Conservation (phyloP, 1,284 basidiomycete species). For the Cryptococcus neoformans region DNA sequence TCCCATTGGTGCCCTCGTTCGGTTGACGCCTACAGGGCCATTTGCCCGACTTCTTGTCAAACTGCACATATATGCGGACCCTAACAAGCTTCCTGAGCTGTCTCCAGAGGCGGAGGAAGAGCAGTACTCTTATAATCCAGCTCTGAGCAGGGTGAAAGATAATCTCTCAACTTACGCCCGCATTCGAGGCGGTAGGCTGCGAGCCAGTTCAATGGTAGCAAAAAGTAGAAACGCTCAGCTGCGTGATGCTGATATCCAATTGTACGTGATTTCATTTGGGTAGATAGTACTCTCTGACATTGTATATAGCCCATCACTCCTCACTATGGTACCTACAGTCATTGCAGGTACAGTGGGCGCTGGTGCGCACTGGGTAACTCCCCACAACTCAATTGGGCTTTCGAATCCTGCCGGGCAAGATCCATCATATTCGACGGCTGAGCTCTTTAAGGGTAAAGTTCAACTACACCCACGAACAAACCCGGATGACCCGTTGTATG, state of each 20-base stretch:
- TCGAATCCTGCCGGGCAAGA: constrained; percentile 39
- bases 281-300: constrained; percentile 10
- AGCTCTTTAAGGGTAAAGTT: constrained; percentile 60
- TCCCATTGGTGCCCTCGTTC: constrained; percentile 80
- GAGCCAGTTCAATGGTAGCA: constrained; percentile 70
- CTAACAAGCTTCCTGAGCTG: constrained; percentile 63
- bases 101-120: constrained; percentile 59
- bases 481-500: constrained; percentile 46
- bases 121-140: constrained; percentile 44
- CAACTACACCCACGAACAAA: constrained; percentile 82
- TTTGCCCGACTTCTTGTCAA: constrained; percentile 68
- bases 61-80: constrained; percentile 64
- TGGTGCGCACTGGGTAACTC: constrained; percentile 52
- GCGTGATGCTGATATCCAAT: constrained; percentile 54
- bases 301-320: constrained; percentile 54
- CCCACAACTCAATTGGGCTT: constrained; percentile 20
- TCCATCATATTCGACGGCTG: constrained; percentile 35
- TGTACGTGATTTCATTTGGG: constrained; percentile 34
- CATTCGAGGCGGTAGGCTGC: constrained; percentile 72
- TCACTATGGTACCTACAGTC: constrained; percentile 85
- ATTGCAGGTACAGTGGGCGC: constrained; percentile 82
- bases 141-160: constrained; percentile 67
- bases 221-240: constrained; percentile 64
- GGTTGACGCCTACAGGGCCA: constrained; percentile 75
- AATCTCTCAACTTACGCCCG: constrained; percentile 76